These are phyloP conservation scores for Boeremia exigua DNA, from an alignment of 2,329 filamentous ascomycete genomes.

Conservation along the genomic window DNA sequence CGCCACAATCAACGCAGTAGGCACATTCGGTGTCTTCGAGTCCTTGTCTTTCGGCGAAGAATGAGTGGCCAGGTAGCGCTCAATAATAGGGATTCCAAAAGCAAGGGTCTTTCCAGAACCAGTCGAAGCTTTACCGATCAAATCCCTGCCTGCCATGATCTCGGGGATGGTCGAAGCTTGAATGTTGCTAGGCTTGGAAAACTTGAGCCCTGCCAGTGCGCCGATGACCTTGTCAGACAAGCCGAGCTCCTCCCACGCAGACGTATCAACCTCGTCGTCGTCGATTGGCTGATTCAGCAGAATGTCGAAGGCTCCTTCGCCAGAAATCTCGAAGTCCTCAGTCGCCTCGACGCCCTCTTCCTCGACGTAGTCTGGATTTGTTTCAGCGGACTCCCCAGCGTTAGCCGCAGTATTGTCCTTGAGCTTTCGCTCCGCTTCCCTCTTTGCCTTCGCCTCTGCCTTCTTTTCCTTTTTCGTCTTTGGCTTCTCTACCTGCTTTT, in stretches of 20 bases:
- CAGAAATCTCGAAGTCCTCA: conserved; percentile 31
- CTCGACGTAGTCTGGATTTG: conserved; percentile 25
- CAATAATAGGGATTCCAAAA: conserved; percentile 91
- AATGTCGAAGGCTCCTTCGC: conserved; percentile 59
- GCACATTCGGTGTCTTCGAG: conserved; percentile 45
- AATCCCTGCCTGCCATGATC: conserved; percentile 82
- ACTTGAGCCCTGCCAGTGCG: conserved; percentile 79
- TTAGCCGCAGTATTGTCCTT: conserved; percentile 18
- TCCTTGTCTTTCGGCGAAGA: conserved; percentile 44
- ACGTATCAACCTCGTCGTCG: conserved; percentile 72
- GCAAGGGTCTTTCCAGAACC: conserved; percentile 97
- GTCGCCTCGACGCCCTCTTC: conserved; percentile 29
- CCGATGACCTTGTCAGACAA: conserved; percentile 75
- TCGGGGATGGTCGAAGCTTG: conserved; percentile 81
- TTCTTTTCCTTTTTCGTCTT: conserved; percentile 26
- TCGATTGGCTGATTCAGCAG: conserved; percentile 59
- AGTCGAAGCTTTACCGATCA: conserved; percentile 94
- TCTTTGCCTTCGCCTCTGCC: conserved; percentile 25
- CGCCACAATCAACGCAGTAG: conserved; percentile 76
- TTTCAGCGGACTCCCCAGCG: conserved; percentile 11
- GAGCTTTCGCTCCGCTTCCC: conserved; percentile 22
- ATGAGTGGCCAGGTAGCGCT: conserved; percentile 70
- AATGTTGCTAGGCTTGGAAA: conserved; percentile 80
- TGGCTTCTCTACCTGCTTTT: conserved; percentile 11
- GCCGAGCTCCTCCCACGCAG: conserved; percentile 77